Evolutionary conservation across 2,329 filamentous ascomycete species (phyloP).

Genomic region (Metarhizium humberi): DNA sequence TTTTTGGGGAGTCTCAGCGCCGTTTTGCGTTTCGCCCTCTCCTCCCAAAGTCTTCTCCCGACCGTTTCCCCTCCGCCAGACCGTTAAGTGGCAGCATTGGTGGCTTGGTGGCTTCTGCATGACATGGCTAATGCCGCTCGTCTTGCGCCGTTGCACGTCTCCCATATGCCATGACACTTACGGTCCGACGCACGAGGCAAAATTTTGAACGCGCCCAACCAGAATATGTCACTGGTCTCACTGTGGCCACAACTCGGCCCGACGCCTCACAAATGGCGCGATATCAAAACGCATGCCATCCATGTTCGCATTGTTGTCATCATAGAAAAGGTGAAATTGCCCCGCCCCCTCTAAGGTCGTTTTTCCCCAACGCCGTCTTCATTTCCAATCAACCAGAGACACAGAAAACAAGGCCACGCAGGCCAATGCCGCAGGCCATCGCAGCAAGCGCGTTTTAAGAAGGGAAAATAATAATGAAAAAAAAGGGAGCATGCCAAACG

Average conservation of each 20-base stretch:
- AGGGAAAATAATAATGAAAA: conserved; percentile 2
- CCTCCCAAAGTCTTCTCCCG: background rate
- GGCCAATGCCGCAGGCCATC: background rate
- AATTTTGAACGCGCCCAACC: too few relatives aligned
- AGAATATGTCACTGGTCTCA: background rate
- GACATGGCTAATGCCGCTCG: too few relatives aligned
- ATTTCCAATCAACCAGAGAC: conserved; percentile 7
- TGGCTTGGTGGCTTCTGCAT: background rate
- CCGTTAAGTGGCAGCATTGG: background rate
- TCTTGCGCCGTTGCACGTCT: too few relatives aligned
- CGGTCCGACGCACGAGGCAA: background rate
- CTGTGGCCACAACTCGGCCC: background rate
- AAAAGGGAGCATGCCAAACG: background rate
- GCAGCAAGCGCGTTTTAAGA: conserved; percentile 2
- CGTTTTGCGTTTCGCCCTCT: background rate
- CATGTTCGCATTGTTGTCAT: background rate
- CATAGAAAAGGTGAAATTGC: conserved; percentile 1
- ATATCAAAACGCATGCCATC: conserved; percentile 6
- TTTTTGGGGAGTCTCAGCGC: too few relatives aligned
- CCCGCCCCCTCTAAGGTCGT: conserved; percentile 8
- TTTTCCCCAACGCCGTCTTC: conserved; percentile 7
- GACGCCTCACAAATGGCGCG: background rate
- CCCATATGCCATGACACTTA: too few relatives aligned
- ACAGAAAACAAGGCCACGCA: background rate
- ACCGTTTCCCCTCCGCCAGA: background rate